Conservation (phyloP, 2,329 filamentous ascomycete species). For the Venturia effusa region DNA sequence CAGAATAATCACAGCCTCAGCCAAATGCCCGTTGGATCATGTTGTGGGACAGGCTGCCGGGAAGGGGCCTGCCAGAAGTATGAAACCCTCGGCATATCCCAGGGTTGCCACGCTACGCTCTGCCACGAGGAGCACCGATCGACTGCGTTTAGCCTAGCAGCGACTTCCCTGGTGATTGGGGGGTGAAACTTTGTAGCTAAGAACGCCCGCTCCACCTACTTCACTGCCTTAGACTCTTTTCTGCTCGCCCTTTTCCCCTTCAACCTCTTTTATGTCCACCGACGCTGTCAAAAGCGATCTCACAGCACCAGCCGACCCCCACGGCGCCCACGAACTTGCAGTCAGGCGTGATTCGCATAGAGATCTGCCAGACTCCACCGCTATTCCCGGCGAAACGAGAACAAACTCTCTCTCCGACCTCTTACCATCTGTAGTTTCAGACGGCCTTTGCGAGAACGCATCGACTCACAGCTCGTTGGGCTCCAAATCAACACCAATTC, state of each 20-base stretch:
- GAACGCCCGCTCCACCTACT: conserved; percentile 1
- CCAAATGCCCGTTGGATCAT: neutral
- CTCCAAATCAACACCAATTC: neutral
- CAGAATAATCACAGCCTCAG: neutral
- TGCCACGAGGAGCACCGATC: conserved; percentile 3
- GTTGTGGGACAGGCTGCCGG: neutral
- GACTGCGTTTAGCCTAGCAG: neutral
- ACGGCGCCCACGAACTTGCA: neutral
- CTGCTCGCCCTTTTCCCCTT: neutral
- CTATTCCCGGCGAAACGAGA: neutral
- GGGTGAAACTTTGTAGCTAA: neutral
- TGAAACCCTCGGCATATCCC: conserved; percentile 2
- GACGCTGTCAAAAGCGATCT: neutral
- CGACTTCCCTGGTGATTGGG: neutral
- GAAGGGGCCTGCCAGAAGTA: neutral
- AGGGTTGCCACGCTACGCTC: neutral
- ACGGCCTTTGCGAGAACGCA: neutral
- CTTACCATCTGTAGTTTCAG: conserved; percentile 1
- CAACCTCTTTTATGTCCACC: conserved; percentile 6
- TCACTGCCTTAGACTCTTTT: neutral
- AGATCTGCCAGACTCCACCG: neutral
- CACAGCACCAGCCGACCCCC: neutral
- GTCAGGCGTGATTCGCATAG: neutral
- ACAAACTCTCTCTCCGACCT: neutral
- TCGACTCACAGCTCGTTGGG: neutral